Evolutionary conservation across 73 alveolate species (phyloP).

Genomic region (Paramecium tetraurelia): DNA sequence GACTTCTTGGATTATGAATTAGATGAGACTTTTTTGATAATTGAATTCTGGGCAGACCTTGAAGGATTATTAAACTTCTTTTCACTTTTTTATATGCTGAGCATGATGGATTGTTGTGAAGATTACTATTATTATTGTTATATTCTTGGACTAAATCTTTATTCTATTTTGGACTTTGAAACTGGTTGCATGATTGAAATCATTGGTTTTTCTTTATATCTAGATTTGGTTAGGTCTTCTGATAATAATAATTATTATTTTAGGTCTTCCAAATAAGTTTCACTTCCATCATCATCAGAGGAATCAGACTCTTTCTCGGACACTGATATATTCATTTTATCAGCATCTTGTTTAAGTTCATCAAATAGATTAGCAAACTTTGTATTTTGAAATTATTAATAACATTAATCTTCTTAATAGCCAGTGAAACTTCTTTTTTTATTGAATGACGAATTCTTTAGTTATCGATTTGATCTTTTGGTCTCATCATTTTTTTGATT

Average conservation of each 20-base stretch:
- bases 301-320: conserved; percentile 64
- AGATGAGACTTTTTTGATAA: not conserved
- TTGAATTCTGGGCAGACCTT: not conserved
- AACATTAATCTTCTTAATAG: conserved; percentile 25
- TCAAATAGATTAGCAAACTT: conserved; percentile 43
- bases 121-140: not conserved
- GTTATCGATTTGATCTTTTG: not conserved
- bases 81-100: not conserved
- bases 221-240: not conserved
- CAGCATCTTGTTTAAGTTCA: conserved; percentile 30
- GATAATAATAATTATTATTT: not conserved
- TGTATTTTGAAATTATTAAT: not conserved
- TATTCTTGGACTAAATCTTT: not conserved
- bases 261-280: not conserved
- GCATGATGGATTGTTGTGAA: not conserved
- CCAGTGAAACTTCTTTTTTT: conserved; percentile 38
- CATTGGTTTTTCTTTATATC: not conserved
- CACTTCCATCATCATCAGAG: conserved; percentile 54
- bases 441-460: not conserved
- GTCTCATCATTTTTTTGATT: not conserved
- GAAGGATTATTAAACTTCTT: not conserved
- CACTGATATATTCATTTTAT: conserved; percentile 16
- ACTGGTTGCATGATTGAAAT: not conserved
- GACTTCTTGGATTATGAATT: not conserved
- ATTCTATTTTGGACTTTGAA: not conserved